Conservation (phyloP, 2,329 filamentous ascomycete species). For the Orbilia quercus region DNA sequence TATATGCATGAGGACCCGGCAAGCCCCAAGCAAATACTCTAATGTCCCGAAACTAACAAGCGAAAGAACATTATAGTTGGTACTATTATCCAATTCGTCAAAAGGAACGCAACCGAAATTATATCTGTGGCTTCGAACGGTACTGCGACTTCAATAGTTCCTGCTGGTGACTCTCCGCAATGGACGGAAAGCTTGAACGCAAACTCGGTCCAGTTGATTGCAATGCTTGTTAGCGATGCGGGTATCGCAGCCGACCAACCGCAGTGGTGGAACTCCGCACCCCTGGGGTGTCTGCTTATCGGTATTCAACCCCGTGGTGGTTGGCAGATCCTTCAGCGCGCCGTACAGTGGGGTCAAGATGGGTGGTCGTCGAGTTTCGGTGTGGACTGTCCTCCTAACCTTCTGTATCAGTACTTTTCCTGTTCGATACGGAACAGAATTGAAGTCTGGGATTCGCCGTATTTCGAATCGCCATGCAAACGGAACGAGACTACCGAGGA, state of each 20-base stretch:
- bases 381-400: slow-evolving; percentile 27
- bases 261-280: slow-evolving; percentile 43
- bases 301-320: slow-evolving; percentile 48
- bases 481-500: slow-evolving; percentile 2
- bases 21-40: too few relatives aligned
- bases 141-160: slow-evolving; percentile 3
- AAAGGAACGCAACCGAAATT: slow-evolving; percentile 20
- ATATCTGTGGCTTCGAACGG: slow-evolving; percentile 16
- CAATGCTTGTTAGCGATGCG: slow-evolving; percentile 52
- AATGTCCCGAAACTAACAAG: too few relatives aligned
- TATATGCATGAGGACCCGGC: too few relatives aligned
- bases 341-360: slow-evolving; percentile 48
- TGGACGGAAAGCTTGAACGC: slow-evolving; percentile 47
- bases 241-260: slow-evolving; percentile 41
- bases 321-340: slow-evolving; percentile 47
- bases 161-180: slow-evolving; percentile 18
- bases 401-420: slow-evolving; percentile 43
- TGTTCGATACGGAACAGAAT: slow-evolving; percentile 43
- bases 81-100: too few relatives aligned
- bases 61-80: too few relatives aligned
- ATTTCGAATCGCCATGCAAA: slow-evolving; percentile 25
- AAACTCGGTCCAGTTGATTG: slow-evolving; percentile 41
- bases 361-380: slow-evolving; percentile 34
- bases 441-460: slow-evolving; percentile 41
- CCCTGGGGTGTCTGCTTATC: slow-evolving; percentile 45